Percentiles rank a stretch among this genome's conserved stretches.
These are phyloP conservation scores for Avena sativa DNA, from an alignment of 176 grass and related monocot genomes.

Conservation along the genomic window DNA sequence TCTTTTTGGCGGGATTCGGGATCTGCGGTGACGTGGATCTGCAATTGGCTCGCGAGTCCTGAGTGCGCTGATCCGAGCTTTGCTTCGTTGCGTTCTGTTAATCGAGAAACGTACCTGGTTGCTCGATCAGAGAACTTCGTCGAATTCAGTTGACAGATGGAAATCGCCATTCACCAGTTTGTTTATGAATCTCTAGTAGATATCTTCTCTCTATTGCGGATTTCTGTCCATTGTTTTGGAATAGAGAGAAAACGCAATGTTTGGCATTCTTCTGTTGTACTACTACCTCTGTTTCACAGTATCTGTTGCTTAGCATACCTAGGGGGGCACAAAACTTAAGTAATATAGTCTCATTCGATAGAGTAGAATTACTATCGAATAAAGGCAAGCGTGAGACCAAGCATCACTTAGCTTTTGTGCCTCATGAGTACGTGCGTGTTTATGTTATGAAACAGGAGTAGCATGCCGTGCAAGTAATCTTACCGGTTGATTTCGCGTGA, in stretches of 20 bases:
- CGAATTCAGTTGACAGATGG: not conserved
- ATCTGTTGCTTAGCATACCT: not conserved
- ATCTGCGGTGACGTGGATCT: slow-evolving; percentile 28
- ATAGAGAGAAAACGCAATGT: not conserved
- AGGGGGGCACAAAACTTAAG: not conserved
- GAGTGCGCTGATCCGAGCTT: slow-evolving; percentile 41
- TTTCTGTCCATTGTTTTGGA: not conserved
- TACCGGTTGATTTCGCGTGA: not conserved
- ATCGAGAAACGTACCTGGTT: not conserved
- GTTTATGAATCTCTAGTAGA: not conserved
- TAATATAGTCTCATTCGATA: not conserved
- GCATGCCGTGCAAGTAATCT: slow-evolving; percentile 11
- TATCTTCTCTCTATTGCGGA: not conserved
- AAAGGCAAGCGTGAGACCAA: not conserved
- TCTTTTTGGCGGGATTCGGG: slow-evolving; percentile 20
- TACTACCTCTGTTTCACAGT: not conserved
- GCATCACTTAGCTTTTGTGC: not conserved
- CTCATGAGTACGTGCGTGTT: not conserved
- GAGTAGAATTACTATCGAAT: not conserved
- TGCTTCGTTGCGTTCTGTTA: not conserved
- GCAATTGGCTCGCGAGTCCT: not conserved
- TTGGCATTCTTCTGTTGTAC: not conserved
- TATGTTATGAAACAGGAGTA: not conserved
- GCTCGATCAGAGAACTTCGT: not conserved
- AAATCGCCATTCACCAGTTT: not conserved